phyloP scores from a whole-genome alignment of 345 rosid species.

The Syzygium jambos region DNA sequence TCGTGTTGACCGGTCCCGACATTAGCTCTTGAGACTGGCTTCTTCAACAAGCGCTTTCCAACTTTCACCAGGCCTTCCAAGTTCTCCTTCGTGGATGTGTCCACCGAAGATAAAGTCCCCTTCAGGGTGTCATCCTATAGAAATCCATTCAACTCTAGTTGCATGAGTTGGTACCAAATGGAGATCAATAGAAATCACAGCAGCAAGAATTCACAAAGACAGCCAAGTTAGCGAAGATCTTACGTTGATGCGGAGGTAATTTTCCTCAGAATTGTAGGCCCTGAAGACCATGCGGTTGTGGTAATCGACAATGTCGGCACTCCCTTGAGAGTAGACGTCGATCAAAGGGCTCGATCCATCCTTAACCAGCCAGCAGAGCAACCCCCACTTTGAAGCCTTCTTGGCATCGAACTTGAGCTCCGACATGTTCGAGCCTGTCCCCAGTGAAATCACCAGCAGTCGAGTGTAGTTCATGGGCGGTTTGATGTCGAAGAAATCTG shows the following conservation, averaged over 20 bases:
- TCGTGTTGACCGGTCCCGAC: slow-evolving; percentile 43
- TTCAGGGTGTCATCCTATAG: slow-evolving; percentile 37
- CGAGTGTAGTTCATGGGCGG: slow-evolving; percentile 33
- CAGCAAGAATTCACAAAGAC: background rate
- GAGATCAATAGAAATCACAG: background rate
- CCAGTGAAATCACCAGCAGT: slow-evolving; percentile 59
- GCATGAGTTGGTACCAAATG: background rate
- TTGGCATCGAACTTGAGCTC: slow-evolving; percentile 28
- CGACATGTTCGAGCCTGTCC: slow-evolving; percentile 38
- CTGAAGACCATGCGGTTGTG: slow-evolving; percentile 38
- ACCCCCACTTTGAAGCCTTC: slow-evolving; percentile 59
- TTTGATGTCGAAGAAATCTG: slow-evolving; percentile 26
- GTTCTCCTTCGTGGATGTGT: slow-evolving; percentile 40
- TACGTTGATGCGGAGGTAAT: slow-evolving; percentile 65
- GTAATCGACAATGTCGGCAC: slow-evolving; percentile 54
- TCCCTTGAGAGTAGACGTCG: slow-evolving; percentile 33
- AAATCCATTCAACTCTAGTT: background rate
- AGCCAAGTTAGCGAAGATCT: background rate
- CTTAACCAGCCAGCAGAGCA: slow-evolving; percentile 41
- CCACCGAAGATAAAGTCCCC: slow-evolving; percentile 31
- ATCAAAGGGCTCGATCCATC: slow-evolving; percentile 44
- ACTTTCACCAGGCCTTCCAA: slow-evolving; percentile 33
- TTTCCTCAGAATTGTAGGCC: slow-evolving; percentile 45
- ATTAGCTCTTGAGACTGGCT: slow-evolving; percentile 26
- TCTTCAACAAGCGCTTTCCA: slow-evolving; percentile 37